Conservation (phyloP, 1,284 basidiomycete species). For the Tylopilus sp. region DNA sequence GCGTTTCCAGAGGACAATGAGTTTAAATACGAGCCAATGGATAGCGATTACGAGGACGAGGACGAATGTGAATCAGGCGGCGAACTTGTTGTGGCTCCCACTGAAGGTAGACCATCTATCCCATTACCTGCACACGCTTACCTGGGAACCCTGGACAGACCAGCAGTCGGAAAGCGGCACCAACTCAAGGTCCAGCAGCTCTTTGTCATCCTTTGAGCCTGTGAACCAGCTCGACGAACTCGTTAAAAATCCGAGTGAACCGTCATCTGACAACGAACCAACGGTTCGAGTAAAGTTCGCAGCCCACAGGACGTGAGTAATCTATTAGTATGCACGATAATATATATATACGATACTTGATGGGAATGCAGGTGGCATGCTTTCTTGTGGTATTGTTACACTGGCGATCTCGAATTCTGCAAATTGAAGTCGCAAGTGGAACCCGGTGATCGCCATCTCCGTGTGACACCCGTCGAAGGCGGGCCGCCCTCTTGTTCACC, state of each 20-base stretch:
- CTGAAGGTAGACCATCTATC: slow-evolving; percentile 6
- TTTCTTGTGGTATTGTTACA: slow-evolving; percentile 34
- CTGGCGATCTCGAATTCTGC: slow-evolving; percentile 22
- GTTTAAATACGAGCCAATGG: slow-evolving; percentile 28
- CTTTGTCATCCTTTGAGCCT: slow-evolving; percentile 11
- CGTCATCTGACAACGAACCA: slow-evolving; percentile 2
- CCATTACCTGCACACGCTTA: not conserved
- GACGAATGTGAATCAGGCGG: slow-evolving; percentile 1
- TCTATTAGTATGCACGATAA: too few species aligned
- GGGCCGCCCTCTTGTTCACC: slow-evolving; percentile 27
- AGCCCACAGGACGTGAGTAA: slow-evolving; percentile 29
- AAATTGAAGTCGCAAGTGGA: slow-evolving; percentile 21
- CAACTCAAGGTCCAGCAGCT: not conserved
- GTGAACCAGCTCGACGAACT: slow-evolving; percentile 5
- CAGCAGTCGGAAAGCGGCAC: slow-evolving; percentile 2
- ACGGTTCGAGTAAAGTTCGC: slow-evolving; percentile 16
- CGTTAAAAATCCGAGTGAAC: not conserved
- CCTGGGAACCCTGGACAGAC: not conserved
- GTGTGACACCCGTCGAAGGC: not conserved
- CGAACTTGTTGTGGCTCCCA: not conserved
- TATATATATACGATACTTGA: too few species aligned
- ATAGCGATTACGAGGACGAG: slow-evolving; percentile 28
- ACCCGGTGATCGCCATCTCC: not conserved
- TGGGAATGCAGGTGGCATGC: slow-evolving; percentile 24
- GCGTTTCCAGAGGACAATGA: slow-evolving; percentile 11